phyloP scores from a whole-genome alignment of 768 basidiomycete species.

The Tylopilus intermedius region DNA sequence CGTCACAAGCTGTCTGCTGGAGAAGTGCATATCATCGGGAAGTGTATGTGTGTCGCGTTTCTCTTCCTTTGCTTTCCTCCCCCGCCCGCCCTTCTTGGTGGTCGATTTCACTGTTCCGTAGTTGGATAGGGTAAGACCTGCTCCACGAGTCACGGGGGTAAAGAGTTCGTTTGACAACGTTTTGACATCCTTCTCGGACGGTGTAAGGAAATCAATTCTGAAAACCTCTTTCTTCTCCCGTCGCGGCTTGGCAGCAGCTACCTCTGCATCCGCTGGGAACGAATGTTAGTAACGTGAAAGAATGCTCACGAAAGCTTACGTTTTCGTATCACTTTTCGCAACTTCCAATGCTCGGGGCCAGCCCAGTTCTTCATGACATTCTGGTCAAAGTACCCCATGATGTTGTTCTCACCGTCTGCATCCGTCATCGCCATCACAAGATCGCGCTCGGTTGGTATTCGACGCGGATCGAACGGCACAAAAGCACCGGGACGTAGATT shows the following conservation, averaged over 20 bases:
- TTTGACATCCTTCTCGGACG: slow-evolving; percentile 56
- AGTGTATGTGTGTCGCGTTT: slow-evolving; percentile 73
- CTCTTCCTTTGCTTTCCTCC: slow-evolving; percentile 48
- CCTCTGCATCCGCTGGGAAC: slow-evolving; percentile 45
- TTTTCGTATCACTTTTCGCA: slow-evolving; percentile 74
- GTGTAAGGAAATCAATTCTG: slow-evolving; percentile 72
- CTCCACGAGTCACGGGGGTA: slow-evolving; percentile 66
- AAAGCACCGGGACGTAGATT: slow-evolving; percentile 42
- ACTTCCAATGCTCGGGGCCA: slow-evolving; percentile 97
- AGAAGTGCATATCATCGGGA: slow-evolving; percentile 98
- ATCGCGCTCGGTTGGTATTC: slow-evolving; percentile 70
- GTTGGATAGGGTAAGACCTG: slow-evolving; percentile 63
- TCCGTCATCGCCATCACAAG: slow-evolving; percentile 84
- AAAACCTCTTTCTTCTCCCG: slow-evolving; percentile 78
- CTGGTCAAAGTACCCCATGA: slow-evolving; percentile 89
- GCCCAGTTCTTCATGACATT: slow-evolving; percentile 93
- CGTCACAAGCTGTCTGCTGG: slow-evolving; percentile 81
- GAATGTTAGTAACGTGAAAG: slow-evolving; percentile 1
- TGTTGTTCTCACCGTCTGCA: slow-evolving; percentile 49
- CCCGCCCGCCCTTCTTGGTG: slow-evolving; percentile 35
- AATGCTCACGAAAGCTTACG: slow-evolving; percentile 43
- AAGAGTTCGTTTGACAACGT: slow-evolving; percentile 68
- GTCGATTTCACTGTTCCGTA: slow-evolving; percentile 32
- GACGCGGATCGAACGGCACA: slow-evolving; percentile 82
- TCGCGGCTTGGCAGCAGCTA: slow-evolving; percentile 47